Evolutionary conservation across 208 protist genomes (phyloP).

Genomic region (Angomonas ambiguus): DNA sequence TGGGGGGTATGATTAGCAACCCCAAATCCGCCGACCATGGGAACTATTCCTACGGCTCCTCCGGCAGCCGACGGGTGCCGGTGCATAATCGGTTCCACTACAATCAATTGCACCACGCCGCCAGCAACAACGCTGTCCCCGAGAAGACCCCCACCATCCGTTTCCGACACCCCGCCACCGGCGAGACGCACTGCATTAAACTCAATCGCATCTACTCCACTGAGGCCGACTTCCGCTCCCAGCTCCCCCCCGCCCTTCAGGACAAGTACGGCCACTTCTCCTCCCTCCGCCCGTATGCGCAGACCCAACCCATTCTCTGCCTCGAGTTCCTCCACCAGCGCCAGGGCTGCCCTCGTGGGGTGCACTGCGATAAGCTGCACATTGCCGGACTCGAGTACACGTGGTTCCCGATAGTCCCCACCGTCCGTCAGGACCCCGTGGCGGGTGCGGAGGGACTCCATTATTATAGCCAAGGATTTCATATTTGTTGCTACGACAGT

Average conservation of each 20-base stretch:
- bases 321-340: slow-evolving; percentile 40
- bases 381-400: slow-evolving; percentile 64
- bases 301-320: slow-evolving; percentile 42
- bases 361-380: slow-evolving; percentile 73
- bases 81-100: slow-evolving; percentile 45
- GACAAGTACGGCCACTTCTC: slow-evolving; percentile 2
- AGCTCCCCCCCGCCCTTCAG: slow-evolving; percentile 14
- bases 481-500: slow-evolving; percentile 67
- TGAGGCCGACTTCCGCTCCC: slow-evolving; percentile 37
- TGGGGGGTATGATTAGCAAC: background rate
- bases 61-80: background rate
- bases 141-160: slow-evolving; percentile 60
- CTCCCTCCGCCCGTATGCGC: background rate
- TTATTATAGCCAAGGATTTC: slow-evolving; percentile 52
- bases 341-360: slow-evolving; percentile 43
- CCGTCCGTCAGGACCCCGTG: background rate
- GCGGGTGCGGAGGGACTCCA: slow-evolving; percentile 19
- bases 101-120: slow-evolving; percentile 45
- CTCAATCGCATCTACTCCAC: slow-evolving; percentile 63
- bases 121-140: slow-evolving; percentile 66
- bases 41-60: background rate
- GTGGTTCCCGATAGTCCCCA: slow-evolving; percentile 52
- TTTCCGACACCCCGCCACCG: slow-evolving; percentile 35
- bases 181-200: slow-evolving; percentile 46
- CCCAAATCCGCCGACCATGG: too few species aligned